These are phyloP conservation scores for Paragyromitra xinjiangensis DNA, from an alignment of 495 filamentous ascomycete genomes.

Conservation along the genomic window DNA sequence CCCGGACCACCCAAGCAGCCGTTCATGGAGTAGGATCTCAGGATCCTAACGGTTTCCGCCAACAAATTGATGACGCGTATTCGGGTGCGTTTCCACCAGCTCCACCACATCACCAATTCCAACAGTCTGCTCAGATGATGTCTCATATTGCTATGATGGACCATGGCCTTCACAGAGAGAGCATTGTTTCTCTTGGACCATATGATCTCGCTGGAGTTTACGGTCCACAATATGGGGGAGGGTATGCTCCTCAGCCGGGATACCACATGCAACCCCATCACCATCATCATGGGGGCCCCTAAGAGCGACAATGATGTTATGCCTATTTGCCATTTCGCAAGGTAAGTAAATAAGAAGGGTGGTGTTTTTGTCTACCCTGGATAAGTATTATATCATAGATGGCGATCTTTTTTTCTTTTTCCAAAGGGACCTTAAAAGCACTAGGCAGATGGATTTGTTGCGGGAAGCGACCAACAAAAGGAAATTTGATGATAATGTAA, in stretches of 20 bases:
- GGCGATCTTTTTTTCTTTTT: constrained; percentile 28
- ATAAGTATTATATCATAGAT: constrained; percentile 50
- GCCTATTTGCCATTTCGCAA: constrained; percentile 1
- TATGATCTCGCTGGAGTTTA: constrained; percentile 32
- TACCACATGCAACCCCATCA: constrained; percentile 44
- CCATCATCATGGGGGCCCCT: constrained; percentile 34
- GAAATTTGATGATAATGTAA: constrained; percentile 15
- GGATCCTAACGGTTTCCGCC: constrained; percentile 28
- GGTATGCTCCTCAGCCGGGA: constrained; percentile 31
- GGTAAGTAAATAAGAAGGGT: neutral
- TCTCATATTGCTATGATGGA: constrained; percentile 41
- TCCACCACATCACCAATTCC: constrained; percentile 36
- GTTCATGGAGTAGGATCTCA: constrained; percentile 27
- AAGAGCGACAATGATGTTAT: neutral
- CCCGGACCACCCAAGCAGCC: constrained; percentile 39
- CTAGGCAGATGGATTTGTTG: constrained; percentile 37
- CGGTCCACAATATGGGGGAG: constrained; percentile 36
- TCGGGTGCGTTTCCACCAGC: constrained; percentile 43
- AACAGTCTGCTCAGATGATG: constrained; percentile 35
- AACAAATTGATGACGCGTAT: constrained; percentile 42
- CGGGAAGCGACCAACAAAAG: constrained; percentile 17
- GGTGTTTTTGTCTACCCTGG: constrained; percentile 16
- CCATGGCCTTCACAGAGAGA: constrained; percentile 41
- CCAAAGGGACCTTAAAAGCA: constrained; percentile 9
- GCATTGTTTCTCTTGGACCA: constrained; percentile 35